Evolutionary conservation across 192 early-diverging fungal genomes (phyloP), one percentile per base, ranked within the genome.

Genomic region (Lobosporangium transversale): DNA sequence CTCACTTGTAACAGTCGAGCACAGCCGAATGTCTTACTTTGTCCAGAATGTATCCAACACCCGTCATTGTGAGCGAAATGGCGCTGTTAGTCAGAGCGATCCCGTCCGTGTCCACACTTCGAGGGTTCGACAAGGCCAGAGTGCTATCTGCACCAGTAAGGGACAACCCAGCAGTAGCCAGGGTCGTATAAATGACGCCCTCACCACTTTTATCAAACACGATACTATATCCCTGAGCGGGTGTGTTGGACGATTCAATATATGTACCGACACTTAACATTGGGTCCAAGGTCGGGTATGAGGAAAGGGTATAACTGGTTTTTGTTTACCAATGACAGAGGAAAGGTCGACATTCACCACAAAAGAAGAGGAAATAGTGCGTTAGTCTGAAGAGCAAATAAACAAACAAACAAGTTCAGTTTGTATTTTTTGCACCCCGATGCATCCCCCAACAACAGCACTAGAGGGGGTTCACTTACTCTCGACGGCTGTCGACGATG

Each of bases 41-140:
- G 24, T 76, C 71, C 37, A 76, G 47, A 14, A 76, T 43, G 20
- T 76, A 76, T 15, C 33, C 71, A 10, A 76, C 58, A 31, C 23
- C 35, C n/a, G 11, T 36, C 63, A 62, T 66, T 17, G 63, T 76
- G 14, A 76, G 24, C 3, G 71, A 32, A 42, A 76, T 44, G 33
- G 63, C 71, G 56, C 33, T 54, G 27, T 17, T 43, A 24, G 63
- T 54, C 30, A 76, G 40, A 7, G 9, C 44, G 29, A 55, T 30
- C 2, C 63, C 62, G 33, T 23, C 24, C 71, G 66, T 76, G 26
- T 76, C 58, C 14, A 76, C 63, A 40, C 21, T 17, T 31, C 44
- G 47, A 20, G 63, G 24, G 21, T 20, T 62, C 23, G 64, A 48
- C 51, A 76, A 26, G 15, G 63, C 36, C 12, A 66, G 42, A 21